Conservation (phyloP, 1,284 basidiomycete species). For the Sporisorium graminicola region DNA sequence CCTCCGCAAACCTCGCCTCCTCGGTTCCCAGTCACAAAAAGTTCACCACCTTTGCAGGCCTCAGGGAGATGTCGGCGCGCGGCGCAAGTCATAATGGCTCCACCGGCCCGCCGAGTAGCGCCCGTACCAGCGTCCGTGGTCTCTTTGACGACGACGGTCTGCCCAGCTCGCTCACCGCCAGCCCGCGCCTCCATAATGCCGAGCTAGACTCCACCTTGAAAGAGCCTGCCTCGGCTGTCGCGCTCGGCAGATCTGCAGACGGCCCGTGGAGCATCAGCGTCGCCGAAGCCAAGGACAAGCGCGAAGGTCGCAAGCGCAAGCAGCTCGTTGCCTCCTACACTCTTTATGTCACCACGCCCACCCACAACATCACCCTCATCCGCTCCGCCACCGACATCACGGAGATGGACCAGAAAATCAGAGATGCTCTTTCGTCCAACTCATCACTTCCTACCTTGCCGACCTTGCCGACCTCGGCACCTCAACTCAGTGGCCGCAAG, state of each 20-base stretch:
- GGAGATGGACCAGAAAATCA: constrained; percentile 81
- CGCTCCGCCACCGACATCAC: constrained; percentile 80
- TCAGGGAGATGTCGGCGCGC: constrained; percentile 36
- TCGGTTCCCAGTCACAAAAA: constrained; percentile 38
- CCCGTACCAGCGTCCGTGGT: constrained; percentile 49
- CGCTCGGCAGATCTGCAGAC: constrained; percentile 69
- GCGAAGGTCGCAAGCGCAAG: constrained; percentile 50
- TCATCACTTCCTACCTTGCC: constrained; percentile 41
- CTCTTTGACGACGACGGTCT: constrained; percentile 45
- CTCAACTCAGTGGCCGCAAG: constrained; percentile 43
- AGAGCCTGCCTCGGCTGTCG: constrained; percentile 20
- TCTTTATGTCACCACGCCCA: constrained; percentile 76
- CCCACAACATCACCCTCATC: constrained; percentile 86
- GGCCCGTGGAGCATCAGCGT: constrained; percentile 81
- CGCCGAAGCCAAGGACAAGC: constrained; percentile 72
- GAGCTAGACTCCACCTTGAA: constrained; percentile 73
- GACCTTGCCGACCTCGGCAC: constrained; percentile 23
- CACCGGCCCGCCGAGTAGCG: constrained; percentile 18
- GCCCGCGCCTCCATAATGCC: constrained; percentile 16
- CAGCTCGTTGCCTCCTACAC: constrained; percentile 67
- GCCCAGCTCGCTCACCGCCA: constrained; percentile 20
- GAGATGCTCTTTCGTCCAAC: constrained; percentile 23
- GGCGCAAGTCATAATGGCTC: constrained; percentile 22
- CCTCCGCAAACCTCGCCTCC: constrained; percentile 16
- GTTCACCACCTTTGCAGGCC: constrained; percentile 57